Base-by-base conservation (phyloP, 176 grass and related monocot species). In the Carex kokanica region DNA sequence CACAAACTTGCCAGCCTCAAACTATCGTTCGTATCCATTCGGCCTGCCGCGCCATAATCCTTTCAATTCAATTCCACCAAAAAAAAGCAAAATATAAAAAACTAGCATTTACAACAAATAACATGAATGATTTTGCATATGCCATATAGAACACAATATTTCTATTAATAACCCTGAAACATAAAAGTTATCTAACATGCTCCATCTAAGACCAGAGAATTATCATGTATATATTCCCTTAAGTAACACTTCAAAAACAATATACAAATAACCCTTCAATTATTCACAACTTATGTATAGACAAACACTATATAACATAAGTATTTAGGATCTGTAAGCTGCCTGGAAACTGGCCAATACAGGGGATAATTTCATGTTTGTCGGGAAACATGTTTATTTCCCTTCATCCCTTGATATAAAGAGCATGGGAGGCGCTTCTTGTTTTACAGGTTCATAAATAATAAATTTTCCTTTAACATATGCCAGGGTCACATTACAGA, bases 11-110 rank as follows among this genome's bases (percentile, higher is more conserved):
- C 96, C 38, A 99, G 75, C 17, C 96, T 88, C 75, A 95, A 78
- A 75, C 93, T 93, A 66, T 95, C 96, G 0, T 99, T 99, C 25
- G 96, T 99, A 69, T 99, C 96, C 89, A 95, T 99, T 88, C 96
- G 88, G 45, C 89, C 93, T 0, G 93, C 80, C 4, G 91, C 93
- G 20, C 91, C 93, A 32, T 95, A 93, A 63, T 99, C 96, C 96
- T 99, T 62, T 20, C 25, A 89, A 75, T 79, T 84, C 18, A 83
- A 70, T 13, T 40, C 25, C 77, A 69, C 20, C 64, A 8, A 3
- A 29, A 63, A n/a, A 7, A 38, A 52, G 11, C 15, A 56, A 78
- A 1, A 32, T 17, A 17, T 17, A 32, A 32, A 75, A 75, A n/a
- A 73, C 9, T 52, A 53, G 21, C 43, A 77, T 32, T 43, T 63